phyloP scores from a whole-genome alignment of 2,329 filamentous ascomycete genomes.

The Hirsutella minnesotensis region DNA sequence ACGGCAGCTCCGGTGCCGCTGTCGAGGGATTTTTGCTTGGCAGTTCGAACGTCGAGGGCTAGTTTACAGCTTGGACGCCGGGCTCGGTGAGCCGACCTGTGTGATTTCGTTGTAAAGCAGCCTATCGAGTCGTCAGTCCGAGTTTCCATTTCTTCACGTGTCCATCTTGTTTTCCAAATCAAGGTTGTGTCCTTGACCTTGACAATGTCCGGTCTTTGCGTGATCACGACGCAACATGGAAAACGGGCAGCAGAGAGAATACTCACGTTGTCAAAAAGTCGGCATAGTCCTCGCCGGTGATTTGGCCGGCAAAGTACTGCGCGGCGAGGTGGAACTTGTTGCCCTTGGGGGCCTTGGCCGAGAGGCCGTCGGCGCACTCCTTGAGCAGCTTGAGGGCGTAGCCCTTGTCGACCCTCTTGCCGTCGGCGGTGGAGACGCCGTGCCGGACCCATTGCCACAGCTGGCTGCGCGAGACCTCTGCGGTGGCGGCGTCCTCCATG shows the following conservation, averaged over 20 bases:
- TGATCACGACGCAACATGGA: background rate
- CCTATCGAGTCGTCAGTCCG: conserved; percentile 28
- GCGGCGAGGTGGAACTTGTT: conserved; percentile 88
- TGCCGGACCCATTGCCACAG: conserved; percentile 91
- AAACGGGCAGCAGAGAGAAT: background rate
- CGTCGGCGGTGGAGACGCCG: conserved; percentile 65
- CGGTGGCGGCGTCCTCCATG: conserved; percentile 95
- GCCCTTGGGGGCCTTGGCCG: conserved; percentile 64
- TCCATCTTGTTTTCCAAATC: too few relatives aligned
- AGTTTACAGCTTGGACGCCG: conserved; percentile 55
- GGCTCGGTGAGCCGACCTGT: conserved; percentile 48
- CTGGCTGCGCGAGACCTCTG: conserved; percentile 88
- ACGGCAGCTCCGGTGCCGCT: too few relatives aligned
- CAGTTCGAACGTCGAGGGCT: too few relatives aligned
- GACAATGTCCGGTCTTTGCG: too few relatives aligned
- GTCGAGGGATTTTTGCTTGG: too few relatives aligned
- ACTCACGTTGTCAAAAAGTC: conserved; percentile 83
- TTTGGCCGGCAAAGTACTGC: conserved; percentile 84
- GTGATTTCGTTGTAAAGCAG: conserved; percentile 85
- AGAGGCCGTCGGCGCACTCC: conserved; percentile 70
- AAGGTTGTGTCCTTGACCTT: too few relatives aligned
- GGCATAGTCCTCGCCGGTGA: conserved; percentile 94
- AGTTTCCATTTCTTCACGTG: background rate
- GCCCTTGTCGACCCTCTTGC: conserved; percentile 85
- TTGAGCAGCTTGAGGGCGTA: conserved; percentile 79